Percentiles rank a stretch among this genome's conserved stretches.
Evolutionary conservation across 2,329 filamentous ascomycete genomes (phyloP).

Genomic region (Boeremia lycopersici): DNA sequence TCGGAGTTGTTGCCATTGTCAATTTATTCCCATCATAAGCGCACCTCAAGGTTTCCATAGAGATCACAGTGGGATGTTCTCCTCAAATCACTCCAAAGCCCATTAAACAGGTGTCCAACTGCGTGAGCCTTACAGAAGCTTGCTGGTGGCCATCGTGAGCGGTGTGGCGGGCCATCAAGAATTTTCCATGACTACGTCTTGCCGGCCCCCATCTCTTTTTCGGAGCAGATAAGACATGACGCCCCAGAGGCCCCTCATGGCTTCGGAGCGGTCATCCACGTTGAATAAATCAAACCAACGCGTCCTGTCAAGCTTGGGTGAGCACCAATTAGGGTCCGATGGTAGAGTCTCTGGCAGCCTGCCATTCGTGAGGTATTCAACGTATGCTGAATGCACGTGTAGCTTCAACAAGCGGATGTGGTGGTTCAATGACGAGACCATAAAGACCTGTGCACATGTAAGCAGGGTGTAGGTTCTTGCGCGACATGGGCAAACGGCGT

Average conservation of each 20-base stretch:
- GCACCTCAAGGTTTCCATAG: constrained; percentile 1
- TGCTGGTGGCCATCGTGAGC: neutral
- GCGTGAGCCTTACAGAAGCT: neutral
- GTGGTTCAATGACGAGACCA: constrained; percentile 67
- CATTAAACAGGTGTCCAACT: neutral
- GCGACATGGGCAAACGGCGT: constrained; percentile 30
- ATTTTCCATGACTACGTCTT: constrained; percentile 3
- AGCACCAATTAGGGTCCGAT: constrained; percentile 52
- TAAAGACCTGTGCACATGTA: constrained; percentile 57
- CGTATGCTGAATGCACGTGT: constrained; percentile 61
- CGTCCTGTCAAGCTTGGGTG: constrained; percentile 60
- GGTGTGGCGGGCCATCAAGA: neutral
- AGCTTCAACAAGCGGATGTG: constrained; percentile 66
- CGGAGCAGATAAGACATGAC: constrained; percentile 60
- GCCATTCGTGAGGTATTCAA: constrained; percentile 60
- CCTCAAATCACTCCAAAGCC: neutral
- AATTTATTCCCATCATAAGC: neutral
- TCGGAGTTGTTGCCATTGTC: neutral
- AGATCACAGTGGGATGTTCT: neutral
- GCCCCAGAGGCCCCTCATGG: constrained; percentile 63
- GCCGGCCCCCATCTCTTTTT: constrained; percentile 11
- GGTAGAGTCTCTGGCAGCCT: constrained; percentile 32
- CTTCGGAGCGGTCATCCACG: constrained; percentile 59
- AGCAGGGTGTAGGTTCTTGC: neutral
- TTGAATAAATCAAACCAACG: constrained; percentile 66